Evolutionary conservation across 306 rosid species (phyloP).

Genomic region (Oxytropis ochrocephala): DNA sequence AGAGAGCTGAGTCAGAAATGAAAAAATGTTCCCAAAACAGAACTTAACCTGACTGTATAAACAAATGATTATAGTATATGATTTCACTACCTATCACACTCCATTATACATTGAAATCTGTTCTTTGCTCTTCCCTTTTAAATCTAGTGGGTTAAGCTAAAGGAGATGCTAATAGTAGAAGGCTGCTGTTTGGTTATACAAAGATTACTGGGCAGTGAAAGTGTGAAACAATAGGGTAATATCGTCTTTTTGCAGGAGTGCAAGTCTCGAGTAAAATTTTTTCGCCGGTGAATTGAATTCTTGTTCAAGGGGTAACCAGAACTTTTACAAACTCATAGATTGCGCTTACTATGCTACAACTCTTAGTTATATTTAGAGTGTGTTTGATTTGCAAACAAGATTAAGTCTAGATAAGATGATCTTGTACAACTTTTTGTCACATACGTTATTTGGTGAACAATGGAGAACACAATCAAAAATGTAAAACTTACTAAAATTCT

Average conservation of each 20-base stretch:
- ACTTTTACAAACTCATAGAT: too few relatives aligned
- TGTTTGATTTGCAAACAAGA: too few relatives aligned
- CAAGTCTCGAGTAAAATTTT: too few relatives aligned
- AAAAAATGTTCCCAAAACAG: slow-evolving; percentile 33
- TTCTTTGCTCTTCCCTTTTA: neutral
- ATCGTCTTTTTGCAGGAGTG: neutral
- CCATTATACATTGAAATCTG: neutral
- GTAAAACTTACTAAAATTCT: too few relatives aligned
- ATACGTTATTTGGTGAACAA: too few relatives aligned
- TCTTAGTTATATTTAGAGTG: too few relatives aligned
- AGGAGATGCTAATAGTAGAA: neutral
- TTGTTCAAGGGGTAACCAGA: too few relatives aligned
- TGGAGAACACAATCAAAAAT: too few relatives aligned
- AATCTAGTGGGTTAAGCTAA: neutral
- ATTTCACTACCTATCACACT: slow-evolving; percentile 19
- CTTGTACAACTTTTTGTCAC: too few relatives aligned
- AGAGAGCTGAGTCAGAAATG: slow-evolving; percentile 64
- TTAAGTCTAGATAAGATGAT: too few relatives aligned
- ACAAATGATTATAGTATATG: slow-evolving; percentile 14
- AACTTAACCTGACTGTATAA: slow-evolving; percentile 21
- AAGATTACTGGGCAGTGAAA: neutral
- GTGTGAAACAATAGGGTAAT: neutral
- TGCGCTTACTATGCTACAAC: too few relatives aligned
- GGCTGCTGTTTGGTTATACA: neutral
- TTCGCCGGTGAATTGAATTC: too few relatives aligned